These are phyloP conservation scores for Pleurotus tuoliensis DNA, from an alignment of 768 basidiomycete species.

Conservation along the genomic window DNA sequence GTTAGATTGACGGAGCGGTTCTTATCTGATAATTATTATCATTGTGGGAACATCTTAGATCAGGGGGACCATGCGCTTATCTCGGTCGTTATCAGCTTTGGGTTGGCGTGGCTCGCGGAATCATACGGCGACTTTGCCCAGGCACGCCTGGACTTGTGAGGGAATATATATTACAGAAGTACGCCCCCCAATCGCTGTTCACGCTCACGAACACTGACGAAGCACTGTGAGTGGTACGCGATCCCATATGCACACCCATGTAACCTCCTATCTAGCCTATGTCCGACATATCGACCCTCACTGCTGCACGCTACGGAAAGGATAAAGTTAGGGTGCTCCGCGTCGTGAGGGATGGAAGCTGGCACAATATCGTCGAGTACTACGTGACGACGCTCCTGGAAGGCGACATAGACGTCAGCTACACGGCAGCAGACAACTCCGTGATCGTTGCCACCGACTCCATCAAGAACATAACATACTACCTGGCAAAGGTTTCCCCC, in stretches of 20 bases:
- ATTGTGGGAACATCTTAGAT: neutral
- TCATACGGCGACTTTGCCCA: neutral
- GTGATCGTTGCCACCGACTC: slow-evolving; percentile 91
- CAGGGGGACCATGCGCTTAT: neutral
- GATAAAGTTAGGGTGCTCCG: slow-evolving; percentile 85
- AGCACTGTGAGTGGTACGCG: too few relatives aligned
- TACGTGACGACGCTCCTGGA: slow-evolving; percentile 77
- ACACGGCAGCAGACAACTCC: slow-evolving; percentile 85
- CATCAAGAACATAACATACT: slow-evolving; percentile 69
- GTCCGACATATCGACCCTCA: slow-evolving; percentile 19
- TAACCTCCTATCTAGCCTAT: neutral
- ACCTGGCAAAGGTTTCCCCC: slow-evolving; percentile 86
- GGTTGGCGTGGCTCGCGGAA: too few relatives aligned
- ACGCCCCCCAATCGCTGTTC: too few relatives aligned
- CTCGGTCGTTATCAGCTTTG: neutral
- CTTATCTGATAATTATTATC: slow-evolving; percentile 8
- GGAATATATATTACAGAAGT: neutral
- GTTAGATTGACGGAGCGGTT: neutral
- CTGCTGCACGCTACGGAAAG: slow-evolving; percentile 77
- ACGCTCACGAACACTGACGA: too few relatives aligned
- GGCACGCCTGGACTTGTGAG: slow-evolving; percentile 3
- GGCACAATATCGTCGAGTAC: slow-evolving; percentile 82
- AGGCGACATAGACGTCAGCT: slow-evolving; percentile 79
- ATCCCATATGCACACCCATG: too few relatives aligned
- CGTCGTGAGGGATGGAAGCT: slow-evolving; percentile 64